Evolutionary conservation across 1,284 basidiomycete species (phyloP).

Genomic region (Pholiota adiposa): DNA sequence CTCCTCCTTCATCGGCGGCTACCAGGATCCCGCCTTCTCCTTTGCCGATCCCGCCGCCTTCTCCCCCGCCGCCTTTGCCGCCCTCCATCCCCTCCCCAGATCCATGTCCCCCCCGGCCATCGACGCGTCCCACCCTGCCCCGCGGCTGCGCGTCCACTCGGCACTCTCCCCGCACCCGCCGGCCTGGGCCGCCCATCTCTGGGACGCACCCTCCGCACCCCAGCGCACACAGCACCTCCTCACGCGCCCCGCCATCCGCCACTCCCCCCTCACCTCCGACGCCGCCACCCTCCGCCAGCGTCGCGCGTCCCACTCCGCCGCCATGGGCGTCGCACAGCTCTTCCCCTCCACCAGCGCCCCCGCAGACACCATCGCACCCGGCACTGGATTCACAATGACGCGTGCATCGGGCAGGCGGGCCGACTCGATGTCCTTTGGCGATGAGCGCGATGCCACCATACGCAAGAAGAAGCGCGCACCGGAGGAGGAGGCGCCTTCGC

Average conservation of each 20-base stretch:
- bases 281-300: constrained; percentile 40
- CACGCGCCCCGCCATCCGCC: constrained; percentile 39
- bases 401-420: constrained; percentile 66
- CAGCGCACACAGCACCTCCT: constrained; percentile 36
- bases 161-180: constrained; percentile 58
- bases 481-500: constrained; percentile 44
- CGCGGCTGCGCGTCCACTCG: constrained; percentile 48
- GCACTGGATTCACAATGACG: constrained; percentile 33
- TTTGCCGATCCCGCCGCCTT: constrained; percentile 41
- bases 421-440: constrained; percentile 60
- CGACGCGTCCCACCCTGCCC: constrained; percentile 42
- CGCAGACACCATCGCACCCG: not conserved
- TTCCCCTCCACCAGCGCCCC: constrained; percentile 79
- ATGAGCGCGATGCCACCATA: constrained; percentile 73
- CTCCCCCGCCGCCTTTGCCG: constrained; percentile 62
- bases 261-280: constrained; percentile 48
- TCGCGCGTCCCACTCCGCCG: constrained; percentile 39
- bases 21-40: constrained; percentile 26
- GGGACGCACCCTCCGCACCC: constrained; percentile 35
- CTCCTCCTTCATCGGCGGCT: constrained; percentile 45
- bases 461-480: constrained; percentile 63
- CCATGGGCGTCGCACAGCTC: constrained; percentile 57
- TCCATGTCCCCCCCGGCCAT: constrained; percentile 58
- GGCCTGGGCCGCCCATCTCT: constrained; percentile 68
- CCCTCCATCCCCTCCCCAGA: constrained; percentile 59